Evolutionary conservation across 208 protist genomes (phyloP), one percentile per base, ranked within the genome.

Genomic region (Leishmania tropica): DNA sequence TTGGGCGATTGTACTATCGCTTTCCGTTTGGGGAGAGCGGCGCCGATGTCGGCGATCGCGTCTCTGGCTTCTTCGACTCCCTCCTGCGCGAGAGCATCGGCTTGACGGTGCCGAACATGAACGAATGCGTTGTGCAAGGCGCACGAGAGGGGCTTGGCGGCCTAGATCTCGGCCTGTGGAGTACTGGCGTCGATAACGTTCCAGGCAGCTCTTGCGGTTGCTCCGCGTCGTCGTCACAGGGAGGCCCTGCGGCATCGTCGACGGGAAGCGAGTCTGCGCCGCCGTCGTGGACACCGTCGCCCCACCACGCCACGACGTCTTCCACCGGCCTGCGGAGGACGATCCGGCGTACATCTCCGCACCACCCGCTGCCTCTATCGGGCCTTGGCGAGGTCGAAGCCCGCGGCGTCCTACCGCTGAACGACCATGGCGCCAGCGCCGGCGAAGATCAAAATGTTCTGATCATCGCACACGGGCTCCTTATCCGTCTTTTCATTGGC

Each of bases 11-110:
- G 54, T 99, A 97, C 89, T 99, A 97, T 82, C 89, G 96, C 60
- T 99, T 99, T 78, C 90, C 92, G 0, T 88, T 82, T 48, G 97
- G 97, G 64, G 97, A 99, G 85, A 97, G 92, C 76, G 94, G 97
- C 60, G 89, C 88, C 24, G 96, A 98, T 81, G 97, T 98, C 8
- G 95, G 92, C 45, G 95, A 99, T 85, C 93, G 97, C 53, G 93
- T 98, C 15, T 94, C 92, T 3, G 83, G 75, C 76, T 98, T 99
- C 79, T 96, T 98, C 58, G 94, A 98, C 79, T 95, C 95, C 15
- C 85, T 98, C 15, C 84, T 92, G 68, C 89, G 93, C 28, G 92
- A 96, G 89, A 83, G 91, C 19, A 79, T 94, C 47, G 92, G 90
- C 53, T 85, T 97, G 37, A 85, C 88, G 28, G 86, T 91, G 64